Evolutionary conservation across 441 rosid species (phyloP).

Genomic region (Eutrema salsugineum): DNA sequence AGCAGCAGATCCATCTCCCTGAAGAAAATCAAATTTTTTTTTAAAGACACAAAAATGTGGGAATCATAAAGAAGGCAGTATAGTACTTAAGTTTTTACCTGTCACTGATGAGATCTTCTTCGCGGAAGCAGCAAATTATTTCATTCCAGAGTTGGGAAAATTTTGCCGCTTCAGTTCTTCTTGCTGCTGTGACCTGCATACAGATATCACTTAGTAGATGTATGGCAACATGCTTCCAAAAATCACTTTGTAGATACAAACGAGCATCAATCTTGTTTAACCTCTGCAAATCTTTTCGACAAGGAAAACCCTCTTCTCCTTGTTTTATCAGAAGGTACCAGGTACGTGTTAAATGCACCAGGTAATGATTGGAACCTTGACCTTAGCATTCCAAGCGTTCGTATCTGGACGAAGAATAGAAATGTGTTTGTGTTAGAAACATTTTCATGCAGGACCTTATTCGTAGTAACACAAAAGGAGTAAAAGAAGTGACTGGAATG

Average conservation of each 20-base stretch:
- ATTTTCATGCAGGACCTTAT: not conserved
- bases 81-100: conserved; percentile 52
- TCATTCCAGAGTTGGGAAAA: conserved; percentile 99
- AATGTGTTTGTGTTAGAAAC: not conserved
- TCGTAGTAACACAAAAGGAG: not conserved
- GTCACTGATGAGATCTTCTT: conserved; percentile 98
- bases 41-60: conserved; percentile 17
- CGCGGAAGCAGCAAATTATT: conserved; percentile 93
- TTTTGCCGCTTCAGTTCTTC: conserved; percentile 98
- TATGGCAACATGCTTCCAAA: conserved; percentile 4
- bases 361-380: conserved; percentile 98
- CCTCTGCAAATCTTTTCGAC: conserved; percentile 86
- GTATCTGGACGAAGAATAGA: conserved; percentile 46
- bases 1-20: conserved; percentile 99
- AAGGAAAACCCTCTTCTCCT: conserved; percentile 89
- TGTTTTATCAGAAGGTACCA: conserved; percentile 87
- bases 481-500: conserved; percentile 1
- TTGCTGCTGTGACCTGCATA: conserved; percentile 80
- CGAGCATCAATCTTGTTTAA: conserved; percentile 29
- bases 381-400: conserved; percentile 96
- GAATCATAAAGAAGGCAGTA: not conserved
- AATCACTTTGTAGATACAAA: not conserved
- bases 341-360: conserved; percentile 81
- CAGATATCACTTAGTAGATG: conserved; percentile 18
- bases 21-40: conserved; percentile 32